A percentile compares a stretch with the other conserved stretches of the same genome.
Evolutionary conservation across 345 rosid species (phyloP).

Genomic region (Draba incana): DNA sequence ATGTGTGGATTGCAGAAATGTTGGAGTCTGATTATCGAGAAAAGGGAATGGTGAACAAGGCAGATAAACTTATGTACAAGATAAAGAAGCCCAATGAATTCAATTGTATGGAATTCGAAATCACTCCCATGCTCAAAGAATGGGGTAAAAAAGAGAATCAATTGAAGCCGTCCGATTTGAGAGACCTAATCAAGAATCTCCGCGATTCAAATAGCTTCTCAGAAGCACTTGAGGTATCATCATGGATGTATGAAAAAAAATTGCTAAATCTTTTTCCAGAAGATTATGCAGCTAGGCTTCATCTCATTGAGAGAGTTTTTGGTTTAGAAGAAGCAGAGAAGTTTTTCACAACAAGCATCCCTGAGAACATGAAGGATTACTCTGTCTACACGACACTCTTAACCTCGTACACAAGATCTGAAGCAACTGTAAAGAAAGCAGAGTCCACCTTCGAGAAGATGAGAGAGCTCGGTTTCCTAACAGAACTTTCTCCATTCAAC

Average conservation of each 20-base stretch:
- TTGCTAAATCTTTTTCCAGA: neutral
- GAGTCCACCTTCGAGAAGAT: slow-evolving; percentile 6
- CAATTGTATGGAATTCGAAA: neutral
- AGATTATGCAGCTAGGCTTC: slow-evolving; percentile 18
- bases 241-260: neutral
- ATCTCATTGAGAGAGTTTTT: neutral
- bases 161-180: neutral
- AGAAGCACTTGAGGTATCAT: slow-evolving; percentile 7
- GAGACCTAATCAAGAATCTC: slow-evolving; percentile 20
- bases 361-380: slow-evolving; percentile 9
- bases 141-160: neutral
- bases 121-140: neutral
- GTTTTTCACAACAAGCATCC: neutral
- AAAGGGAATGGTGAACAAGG: slow-evolving; percentile 15
- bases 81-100: no score
- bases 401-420: neutral
- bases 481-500: neutral
- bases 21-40: neutral
- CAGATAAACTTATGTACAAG: neutral
- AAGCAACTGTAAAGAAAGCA: neutral
- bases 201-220: neutral
- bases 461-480: slow-evolving; percentile 2
- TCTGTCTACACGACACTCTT: neutral
- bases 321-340: slow-evolving; percentile 17
- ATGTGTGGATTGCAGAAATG: neutral